phyloP scores from a whole-genome alignment of 192 early-diverging fungal genomes.

The Rhizophagus prolifer region DNA sequence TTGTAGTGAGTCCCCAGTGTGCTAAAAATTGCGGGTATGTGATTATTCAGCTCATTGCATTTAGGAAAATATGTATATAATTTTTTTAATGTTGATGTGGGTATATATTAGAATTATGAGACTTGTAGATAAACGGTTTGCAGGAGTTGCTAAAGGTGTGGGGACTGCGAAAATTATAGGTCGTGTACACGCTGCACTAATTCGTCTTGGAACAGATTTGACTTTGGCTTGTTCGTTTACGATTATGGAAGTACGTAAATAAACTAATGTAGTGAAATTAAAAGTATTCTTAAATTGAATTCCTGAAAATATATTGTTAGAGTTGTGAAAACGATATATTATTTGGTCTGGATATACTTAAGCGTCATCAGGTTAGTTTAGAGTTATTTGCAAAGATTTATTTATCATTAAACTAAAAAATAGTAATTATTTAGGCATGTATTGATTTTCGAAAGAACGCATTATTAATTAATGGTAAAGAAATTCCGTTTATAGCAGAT shows the following conservation, averaged over 20 bases:
- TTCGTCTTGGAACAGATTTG: constrained; percentile 75
- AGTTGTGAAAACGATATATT: constrained; percentile 85
- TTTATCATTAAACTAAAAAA: constrained; percentile 2
- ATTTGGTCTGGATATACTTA: constrained; percentile 96
- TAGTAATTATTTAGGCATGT: constrained; percentile 53
- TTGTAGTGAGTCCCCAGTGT: constrained; percentile 20
- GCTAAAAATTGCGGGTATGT: constrained; percentile 26
- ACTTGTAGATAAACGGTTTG: constrained; percentile 83
- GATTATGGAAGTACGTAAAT: constrained; percentile 69
- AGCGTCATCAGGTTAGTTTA: constrained; percentile 68
- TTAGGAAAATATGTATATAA: neutral
- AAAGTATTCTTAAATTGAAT: too few relatives aligned
- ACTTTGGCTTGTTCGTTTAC: constrained; percentile 87
- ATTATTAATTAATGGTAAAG: constrained; percentile 75
- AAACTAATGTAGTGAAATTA: constrained; percentile 21
- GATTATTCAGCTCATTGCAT: neutral
- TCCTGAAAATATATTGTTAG: neutral
- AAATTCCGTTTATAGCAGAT: constrained; percentile 86
- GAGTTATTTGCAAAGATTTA: neutral
- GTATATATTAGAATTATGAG: constrained; percentile 80
- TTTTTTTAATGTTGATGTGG: neutral
- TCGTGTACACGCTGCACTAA: constrained; percentile 85
- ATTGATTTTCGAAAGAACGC: constrained; percentile 87
- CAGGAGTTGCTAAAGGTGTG: constrained; percentile 91
- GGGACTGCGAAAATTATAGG: constrained; percentile 96